phyloP scores from a whole-genome alignment of 306 rosid genomes.

The Prosopis cineraria region DNA sequence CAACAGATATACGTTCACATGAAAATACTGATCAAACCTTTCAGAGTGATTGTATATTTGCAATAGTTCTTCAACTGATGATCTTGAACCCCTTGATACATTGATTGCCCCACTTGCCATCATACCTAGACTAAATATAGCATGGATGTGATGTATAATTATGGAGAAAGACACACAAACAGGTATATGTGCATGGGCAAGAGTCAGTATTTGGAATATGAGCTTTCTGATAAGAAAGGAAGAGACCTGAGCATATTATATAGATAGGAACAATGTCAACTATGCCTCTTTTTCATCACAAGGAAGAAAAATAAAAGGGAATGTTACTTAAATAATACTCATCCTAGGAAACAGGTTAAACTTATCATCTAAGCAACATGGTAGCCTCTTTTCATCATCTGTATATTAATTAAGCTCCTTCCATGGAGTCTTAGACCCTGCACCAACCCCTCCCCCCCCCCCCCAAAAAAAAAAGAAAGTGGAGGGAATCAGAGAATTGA shows the following conservation, averaged over 20 bases:
- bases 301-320: neutral
- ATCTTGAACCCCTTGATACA: slow-evolving; percentile 96
- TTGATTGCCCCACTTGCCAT: slow-evolving; percentile 94
- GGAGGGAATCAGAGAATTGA: neutral
- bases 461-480: neutral
- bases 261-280: neutral
- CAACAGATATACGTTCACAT: neutral
- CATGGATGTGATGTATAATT: slow-evolving; percentile 28
- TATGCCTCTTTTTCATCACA: slow-evolving; percentile 10
- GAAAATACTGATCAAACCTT: slow-evolving; percentile 50
- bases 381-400: slow-evolving; percentile 12
- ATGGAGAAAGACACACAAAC: neutral
- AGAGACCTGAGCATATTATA: neutral
- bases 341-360: slow-evolving; percentile 11
- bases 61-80: slow-evolving; percentile 77
- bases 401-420: neutral
- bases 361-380: slow-evolving; percentile 24
- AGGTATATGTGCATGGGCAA: neutral
- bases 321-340: neutral
- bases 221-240: neutral
- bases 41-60: slow-evolving; percentile 89
- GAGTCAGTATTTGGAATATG: neutral
- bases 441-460: neutral
- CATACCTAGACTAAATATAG: slow-evolving; percentile 64
- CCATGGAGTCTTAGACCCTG: too few relatives aligned